Evolutionary conservation across 768 basidiomycete species (phyloP).

Genomic region (Russula sp.): DNA sequence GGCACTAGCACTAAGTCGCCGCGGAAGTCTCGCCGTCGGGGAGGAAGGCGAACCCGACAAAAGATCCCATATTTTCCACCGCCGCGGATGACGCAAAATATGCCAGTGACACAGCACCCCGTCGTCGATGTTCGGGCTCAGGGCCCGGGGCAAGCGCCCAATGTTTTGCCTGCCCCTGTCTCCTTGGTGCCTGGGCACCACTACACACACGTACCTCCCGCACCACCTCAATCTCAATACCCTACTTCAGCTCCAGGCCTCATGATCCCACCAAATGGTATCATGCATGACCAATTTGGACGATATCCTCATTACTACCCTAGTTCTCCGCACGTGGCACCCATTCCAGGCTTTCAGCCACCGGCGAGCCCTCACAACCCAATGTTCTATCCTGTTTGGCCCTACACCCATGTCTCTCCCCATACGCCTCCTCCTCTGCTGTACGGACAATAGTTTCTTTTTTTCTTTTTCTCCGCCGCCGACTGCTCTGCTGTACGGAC

Average conservation of each 20-base stretch:
- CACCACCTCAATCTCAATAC: not conserved
- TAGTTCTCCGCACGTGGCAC: not conserved
- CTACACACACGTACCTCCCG: not conserved
- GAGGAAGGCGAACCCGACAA: constrained; percentile 8
- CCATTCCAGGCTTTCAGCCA: not conserved
- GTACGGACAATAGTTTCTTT: constrained; percentile 16
- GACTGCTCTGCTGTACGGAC: not conserved
- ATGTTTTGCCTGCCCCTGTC: not conserved
- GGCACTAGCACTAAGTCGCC: not conserved
- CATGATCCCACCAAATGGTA: not conserved
- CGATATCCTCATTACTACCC: constrained; percentile 5
- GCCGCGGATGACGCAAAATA: constrained; percentile 20
- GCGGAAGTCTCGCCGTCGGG: constrained; percentile 15
- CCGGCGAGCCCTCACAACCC: constrained; percentile 1
- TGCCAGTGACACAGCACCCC: constrained; percentile 1
- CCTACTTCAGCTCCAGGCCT: not conserved
- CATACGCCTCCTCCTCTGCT: not conserved
- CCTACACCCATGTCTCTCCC: not conserved
- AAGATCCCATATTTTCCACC: constrained; percentile 19
- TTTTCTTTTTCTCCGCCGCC: no score
- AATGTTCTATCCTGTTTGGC: not conserved
- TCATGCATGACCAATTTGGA: not conserved
- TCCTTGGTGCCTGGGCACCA: not conserved
- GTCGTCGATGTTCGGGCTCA: not conserved
- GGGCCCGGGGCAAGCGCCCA: not conserved